A percentile compares a stretch with the other conserved stretches of the same genome.
Conservation (phyloP, 2,329 filamentous ascomycete genomes). For the Cordyceps javanica region DNA sequence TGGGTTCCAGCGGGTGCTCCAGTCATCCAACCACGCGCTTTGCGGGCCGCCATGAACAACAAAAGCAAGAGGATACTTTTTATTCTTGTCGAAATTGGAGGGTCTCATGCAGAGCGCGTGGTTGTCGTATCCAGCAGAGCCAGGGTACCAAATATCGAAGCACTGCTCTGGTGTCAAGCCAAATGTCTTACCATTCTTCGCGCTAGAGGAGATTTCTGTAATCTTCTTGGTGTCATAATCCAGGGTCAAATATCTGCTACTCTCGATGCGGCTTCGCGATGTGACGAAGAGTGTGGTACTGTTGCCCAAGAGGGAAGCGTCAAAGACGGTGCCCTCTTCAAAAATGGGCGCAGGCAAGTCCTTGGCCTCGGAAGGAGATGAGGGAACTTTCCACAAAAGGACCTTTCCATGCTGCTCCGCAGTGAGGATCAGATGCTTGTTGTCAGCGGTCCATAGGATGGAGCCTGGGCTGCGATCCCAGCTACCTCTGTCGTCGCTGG, state of each 20-base stretch:
- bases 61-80: constrained; percentile 74
- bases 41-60: constrained; percentile 82
- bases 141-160: constrained; percentile 63
- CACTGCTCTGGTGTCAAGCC: constrained; percentile 59
- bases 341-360: constrained; percentile 45
- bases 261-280: constrained; percentile 65
- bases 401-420: constrained; percentile 63
- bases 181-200: constrained; percentile 59
- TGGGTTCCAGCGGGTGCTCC: constrained; percentile 81
- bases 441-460: constrained; percentile 52
- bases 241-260: constrained; percentile 60
- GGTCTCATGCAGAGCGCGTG: constrained; percentile 64
- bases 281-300: constrained; percentile 53
- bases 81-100: constrained; percentile 58
- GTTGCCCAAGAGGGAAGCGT: constrained; percentile 46
- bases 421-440: constrained; percentile 62
- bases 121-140: constrained; percentile 57
- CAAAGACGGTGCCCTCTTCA: constrained; percentile 46
- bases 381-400: constrained; percentile 56
- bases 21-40: constrained; percentile 66
- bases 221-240: constrained; percentile 35
- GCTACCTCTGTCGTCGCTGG: constrained; percentile 54
- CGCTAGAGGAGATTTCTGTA: constrained; percentile 54
- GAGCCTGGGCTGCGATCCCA: constrained; percentile 55
- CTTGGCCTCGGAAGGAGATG: constrained; percentile 43